A percentile compares a stretch with the other conserved stretches of the same genome.
phyloP scores from a whole-genome alignment of 768 basidiomycete genomes.

The Suillus decipiens region DNA sequence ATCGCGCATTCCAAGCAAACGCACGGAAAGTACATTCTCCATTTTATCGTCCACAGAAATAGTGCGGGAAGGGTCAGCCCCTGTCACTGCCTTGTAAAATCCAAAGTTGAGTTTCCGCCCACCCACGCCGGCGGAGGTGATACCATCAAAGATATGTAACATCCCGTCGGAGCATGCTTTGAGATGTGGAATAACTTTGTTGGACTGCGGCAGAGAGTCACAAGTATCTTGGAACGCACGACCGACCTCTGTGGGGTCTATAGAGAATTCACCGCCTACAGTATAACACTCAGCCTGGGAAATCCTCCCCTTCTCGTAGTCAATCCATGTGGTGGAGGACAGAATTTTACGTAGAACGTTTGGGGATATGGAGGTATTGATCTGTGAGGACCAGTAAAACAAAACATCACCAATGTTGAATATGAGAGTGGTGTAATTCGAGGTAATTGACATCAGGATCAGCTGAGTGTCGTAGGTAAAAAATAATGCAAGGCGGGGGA shows the following conservation, averaged over 20 bases:
- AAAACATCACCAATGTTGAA: slow-evolving; percentile 60
- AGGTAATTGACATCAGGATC: slow-evolving; percentile 4
- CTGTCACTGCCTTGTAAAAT: slow-evolving; percentile 51
- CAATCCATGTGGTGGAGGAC: slow-evolving; percentile 49
- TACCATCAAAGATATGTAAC: slow-evolving; percentile 45
- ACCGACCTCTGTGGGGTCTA: slow-evolving; percentile 42
- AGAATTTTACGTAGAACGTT: slow-evolving; percentile 44
- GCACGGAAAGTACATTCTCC: slow-evolving; percentile 59
- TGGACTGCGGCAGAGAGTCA: slow-evolving; percentile 45
- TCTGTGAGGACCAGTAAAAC: slow-evolving; percentile 53
- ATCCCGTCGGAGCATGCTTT: slow-evolving; percentile 36
- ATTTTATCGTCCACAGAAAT: slow-evolving; percentile 63
- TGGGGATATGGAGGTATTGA: slow-evolving; percentile 45
- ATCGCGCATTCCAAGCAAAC: slow-evolving; percentile 56
- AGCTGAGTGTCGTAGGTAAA: background rate
- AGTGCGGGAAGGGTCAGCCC: slow-evolving; percentile 44
- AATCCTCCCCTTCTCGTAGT: slow-evolving; percentile 52
- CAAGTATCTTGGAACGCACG: slow-evolving; percentile 49
- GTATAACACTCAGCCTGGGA: slow-evolving; percentile 46
- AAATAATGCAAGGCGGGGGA: background rate
- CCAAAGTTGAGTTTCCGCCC: slow-evolving; percentile 60
- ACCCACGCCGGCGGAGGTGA: slow-evolving; percentile 51
- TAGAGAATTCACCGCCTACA: slow-evolving; percentile 41
- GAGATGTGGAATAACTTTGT: slow-evolving; percentile 50
- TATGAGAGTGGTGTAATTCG: slow-evolving; percentile 38